Base-by-base conservation (phyloP, 2,329 filamentous ascomycete genomes). In the Raffaelea albimanens region DNA sequence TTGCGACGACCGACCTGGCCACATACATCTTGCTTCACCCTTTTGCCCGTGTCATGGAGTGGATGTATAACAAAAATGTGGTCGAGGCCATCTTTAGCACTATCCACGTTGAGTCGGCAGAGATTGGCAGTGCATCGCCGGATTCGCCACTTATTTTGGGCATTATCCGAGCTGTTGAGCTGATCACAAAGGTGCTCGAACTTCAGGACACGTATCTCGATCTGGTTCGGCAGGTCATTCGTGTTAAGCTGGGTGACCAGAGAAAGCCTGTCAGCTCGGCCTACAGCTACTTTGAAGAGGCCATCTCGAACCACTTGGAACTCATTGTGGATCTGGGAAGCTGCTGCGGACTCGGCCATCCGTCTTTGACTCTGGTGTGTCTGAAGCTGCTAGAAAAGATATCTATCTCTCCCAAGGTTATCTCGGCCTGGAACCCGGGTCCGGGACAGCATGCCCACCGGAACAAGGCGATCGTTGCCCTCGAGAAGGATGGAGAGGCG, bases 31-130 rank as follows among this genome's bases (percentile, higher is more conserved):
- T 82, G 21, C 76, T 95, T 46, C 94, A 98, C 66, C 91, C 94
- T 0, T 98, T 97, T 59, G 82, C 87, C 3, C 81, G 94, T 50
- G 83, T 95, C 16, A 96, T 97, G 86, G 93, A 98, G 61, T 97
- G 93, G 89, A 79, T 98, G 66, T 95, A 95, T 65, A 96, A 95
- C 60, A 87, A 94, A 58, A 87, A 85, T 54, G 87, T 96, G 20
- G 80, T 95, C 57, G 78, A 78, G 54, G 79, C 83, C 14, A 67
- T 98, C 2, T 91, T 96, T 63, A 75, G 79, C 48, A 79, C 85
- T 11, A 79, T 93, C 25, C 85, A 91, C 55, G 84, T 94, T 61
- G 80, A 91, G 55, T 68, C 83, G 16, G 71, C 75, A 8, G 82
- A 86, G 50, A 76, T 96, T 38, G 80, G 85, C 52, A 81, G 78